Evolutionary conservation across 352 stramenopile species (phyloP), one percentile per base, ranked within the genome.

Genomic region (Thraustochytrium sp.): DNA sequence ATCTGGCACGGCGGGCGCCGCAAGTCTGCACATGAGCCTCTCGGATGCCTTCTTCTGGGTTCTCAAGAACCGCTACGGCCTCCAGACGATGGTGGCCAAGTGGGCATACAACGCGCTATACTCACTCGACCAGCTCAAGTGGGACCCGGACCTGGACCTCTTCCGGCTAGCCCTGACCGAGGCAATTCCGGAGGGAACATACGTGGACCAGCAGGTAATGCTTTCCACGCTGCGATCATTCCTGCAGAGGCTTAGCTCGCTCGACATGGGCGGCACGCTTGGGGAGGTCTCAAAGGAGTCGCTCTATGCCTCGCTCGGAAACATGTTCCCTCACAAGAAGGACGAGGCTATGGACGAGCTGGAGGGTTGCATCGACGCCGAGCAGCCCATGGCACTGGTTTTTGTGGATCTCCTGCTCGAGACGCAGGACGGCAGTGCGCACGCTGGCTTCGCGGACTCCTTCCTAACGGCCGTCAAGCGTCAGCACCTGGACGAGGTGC

Each of bases 351-450:
- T 82, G 13, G 74, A 76, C 21, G 74, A 82, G 56, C 55, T 82
- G 29, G 74, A 82, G 42, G 37, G 44, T 4, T 56, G 37, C 37
- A 37, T 82, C 21, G 23, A 82, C 42, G 55, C 9, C 11, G 74
- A 76, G 16, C 74, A 82, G 55, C 74, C 74, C 26, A 82, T 82
- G 74, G 18, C 53, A 9, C 23, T 82, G 8, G 74, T 82, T 26
- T 82, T 82, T 82, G 61, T 82, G 9, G 74, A 82, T 23, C 42
- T 82, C n/a, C 29, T 82, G 42, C 38, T 82, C n/a, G 74, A 82
- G n/a, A 1, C 42, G 2, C 26, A 65, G 1, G 40, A 53, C 16
- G 72, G 78, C 1, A 16, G 31, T 55, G 59, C 26, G 21, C 59
- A 72, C 16, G 16, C n/a, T 16, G 53, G 37, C 44, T 16, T 26